phyloP scores from a whole-genome alignment of 805 yeast genomes.

The Myxozyma monticola region DNA sequence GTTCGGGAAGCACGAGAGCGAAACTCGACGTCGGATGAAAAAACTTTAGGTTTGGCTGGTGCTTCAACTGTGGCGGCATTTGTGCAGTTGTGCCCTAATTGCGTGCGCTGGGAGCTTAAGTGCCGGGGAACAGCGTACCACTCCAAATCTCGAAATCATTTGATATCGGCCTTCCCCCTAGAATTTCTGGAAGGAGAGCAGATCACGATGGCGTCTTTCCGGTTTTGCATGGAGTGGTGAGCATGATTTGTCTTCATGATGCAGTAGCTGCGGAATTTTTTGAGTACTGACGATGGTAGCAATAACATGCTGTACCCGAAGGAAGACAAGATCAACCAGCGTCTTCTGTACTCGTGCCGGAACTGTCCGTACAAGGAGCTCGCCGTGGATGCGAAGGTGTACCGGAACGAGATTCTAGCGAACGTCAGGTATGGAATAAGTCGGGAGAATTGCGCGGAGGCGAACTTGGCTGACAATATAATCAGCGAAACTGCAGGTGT shows the following conservation, averaged over 20 bases:
- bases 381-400: slow-evolving; percentile 84
- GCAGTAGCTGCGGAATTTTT: background rate
- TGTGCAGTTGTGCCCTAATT: too few relatives aligned
- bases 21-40: too few relatives aligned
- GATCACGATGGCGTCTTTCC: slow-evolving; percentile 77
- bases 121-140: too few relatives aligned
- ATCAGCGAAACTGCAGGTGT: slow-evolving; percentile 86
- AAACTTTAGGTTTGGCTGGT: too few relatives aligned
- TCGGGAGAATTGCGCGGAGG: background rate
- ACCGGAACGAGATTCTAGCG: slow-evolving; percentile 88
- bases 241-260: slow-evolving; percentile 32
- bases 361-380: slow-evolving; percentile 91
- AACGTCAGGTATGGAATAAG: slow-evolving; percentile 58
- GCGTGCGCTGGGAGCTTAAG: too few relatives aligned
- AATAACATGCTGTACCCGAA: slow-evolving; percentile 98
- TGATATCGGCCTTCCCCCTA: too few relatives aligned
- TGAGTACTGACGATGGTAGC: slow-evolving; percentile 28
- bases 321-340: slow-evolving; percentile 78
- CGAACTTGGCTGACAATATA: background rate
- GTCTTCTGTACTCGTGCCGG: slow-evolving; percentile 86
- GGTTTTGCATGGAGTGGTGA: slow-evolving; percentile 87
- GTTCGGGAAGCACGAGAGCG: too few relatives aligned
- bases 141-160: too few relatives aligned
- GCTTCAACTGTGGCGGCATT: too few relatives aligned
- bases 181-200: too few relatives aligned